phyloP scores from a whole-genome alignment of 2,329 filamentous ascomycete genomes.

The Periglandula ipomoeae region DNA sequence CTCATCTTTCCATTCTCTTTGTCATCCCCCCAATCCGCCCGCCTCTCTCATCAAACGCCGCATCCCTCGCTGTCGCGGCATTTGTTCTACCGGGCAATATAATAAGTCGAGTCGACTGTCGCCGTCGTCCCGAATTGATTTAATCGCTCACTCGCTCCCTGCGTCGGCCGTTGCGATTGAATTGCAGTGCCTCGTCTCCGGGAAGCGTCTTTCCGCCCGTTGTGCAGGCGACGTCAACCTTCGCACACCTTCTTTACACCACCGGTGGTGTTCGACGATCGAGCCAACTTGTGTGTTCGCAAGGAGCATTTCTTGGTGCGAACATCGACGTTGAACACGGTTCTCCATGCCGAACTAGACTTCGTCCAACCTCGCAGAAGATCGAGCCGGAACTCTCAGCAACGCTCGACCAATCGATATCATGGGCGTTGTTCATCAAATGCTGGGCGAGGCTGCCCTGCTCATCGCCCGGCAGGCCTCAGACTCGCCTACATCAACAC shows the following conservation, averaged over 20 bases:
- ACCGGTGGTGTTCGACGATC: not conserved
- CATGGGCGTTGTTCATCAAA: conserved; percentile 29
- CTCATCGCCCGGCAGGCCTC: conserved; percentile 26
- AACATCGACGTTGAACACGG: not conserved
- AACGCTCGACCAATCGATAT: conserved; percentile 4
- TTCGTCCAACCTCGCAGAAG: not conserved
- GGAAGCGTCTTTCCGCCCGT: not conserved
- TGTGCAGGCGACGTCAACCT: not conserved
- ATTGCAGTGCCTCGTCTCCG: not conserved
- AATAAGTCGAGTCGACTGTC: not conserved
- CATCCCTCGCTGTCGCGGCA: not conserved
- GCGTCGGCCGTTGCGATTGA: not conserved
- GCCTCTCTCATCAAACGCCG: conserved; percentile 4
- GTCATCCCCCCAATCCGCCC: not conserved
- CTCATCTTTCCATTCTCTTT: conserved; percentile 1
- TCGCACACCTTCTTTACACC: not conserved
- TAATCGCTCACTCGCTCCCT: not conserved
- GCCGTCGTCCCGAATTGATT: not conserved
- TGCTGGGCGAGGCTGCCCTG: conserved; percentile 26
- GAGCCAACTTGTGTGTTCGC: not conserved
- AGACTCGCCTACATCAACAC: conserved; percentile 7
- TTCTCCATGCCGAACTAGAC: conserved; percentile 4
- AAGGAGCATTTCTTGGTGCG: not conserved
- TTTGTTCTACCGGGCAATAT: not conserved
- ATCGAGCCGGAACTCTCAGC: not conserved